Conservation (phyloP, 106 monocot genomes). For the Chionographis japonica region DNA sequence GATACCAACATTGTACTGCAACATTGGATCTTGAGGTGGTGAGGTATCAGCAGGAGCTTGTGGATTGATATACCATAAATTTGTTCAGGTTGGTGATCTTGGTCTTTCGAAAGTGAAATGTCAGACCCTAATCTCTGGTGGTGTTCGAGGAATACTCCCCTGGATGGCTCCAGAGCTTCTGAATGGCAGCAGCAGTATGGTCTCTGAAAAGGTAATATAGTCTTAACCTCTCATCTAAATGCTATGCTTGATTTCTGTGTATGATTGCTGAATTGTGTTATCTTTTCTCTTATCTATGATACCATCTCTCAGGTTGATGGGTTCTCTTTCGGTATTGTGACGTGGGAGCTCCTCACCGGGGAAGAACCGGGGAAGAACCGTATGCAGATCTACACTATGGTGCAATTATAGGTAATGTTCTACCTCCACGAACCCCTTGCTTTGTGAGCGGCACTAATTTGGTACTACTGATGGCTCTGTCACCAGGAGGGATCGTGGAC, state of each 20-base stretch:
- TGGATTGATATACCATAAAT: too few relatives aligned
- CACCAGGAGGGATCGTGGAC: slow-evolving; percentile 33
- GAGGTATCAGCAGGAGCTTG: too few relatives aligned
- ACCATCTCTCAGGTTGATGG: slow-evolving; percentile 29
- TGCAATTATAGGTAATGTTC: slow-evolving; percentile 33
- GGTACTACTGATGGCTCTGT: not conserved
- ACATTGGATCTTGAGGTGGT: too few relatives aligned
- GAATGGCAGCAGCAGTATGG: slow-evolving; percentile 40
- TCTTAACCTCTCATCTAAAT: not conserved
- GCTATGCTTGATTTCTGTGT: too few relatives aligned
- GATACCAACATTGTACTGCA: too few relatives aligned
- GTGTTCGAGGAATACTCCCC: slow-evolving; percentile 44
- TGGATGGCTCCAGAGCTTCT: slow-evolving; percentile 59
- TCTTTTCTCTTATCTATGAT: not conserved
- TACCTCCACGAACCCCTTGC: too few relatives aligned
- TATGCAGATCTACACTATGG: slow-evolving; percentile 51
- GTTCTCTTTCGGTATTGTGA: slow-evolving; percentile 46
- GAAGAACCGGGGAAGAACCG: too few relatives aligned
- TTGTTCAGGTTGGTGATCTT: slow-evolving; percentile 36
- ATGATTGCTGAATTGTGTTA: not conserved
- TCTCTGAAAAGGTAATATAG: slow-evolving; percentile 35
- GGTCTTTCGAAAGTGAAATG: slow-evolving; percentile 50
- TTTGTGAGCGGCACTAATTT: too few relatives aligned
- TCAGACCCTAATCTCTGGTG: slow-evolving; percentile 43
- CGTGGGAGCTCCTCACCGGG: slow-evolving; percentile 49